Conservation (phyloP, 2,329 filamentous ascomycete genomes). For the Cytospora piceicola region DNA sequence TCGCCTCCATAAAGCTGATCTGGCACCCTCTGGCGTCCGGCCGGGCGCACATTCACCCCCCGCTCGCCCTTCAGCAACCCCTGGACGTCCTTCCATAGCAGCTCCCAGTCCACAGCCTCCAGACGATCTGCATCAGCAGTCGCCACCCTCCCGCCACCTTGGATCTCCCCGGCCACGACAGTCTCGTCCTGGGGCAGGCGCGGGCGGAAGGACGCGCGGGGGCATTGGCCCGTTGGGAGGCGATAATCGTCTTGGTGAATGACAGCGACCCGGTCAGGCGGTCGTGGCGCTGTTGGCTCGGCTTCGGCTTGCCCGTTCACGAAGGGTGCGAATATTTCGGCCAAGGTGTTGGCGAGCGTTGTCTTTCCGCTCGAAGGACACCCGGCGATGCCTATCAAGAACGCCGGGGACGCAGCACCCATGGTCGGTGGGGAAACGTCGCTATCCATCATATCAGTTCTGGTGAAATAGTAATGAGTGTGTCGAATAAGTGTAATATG, state of each 20-base stretch:
- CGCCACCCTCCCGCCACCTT: neutral
- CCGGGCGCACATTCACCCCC: neutral
- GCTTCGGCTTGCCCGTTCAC: neutral
- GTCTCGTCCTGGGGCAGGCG: neutral
- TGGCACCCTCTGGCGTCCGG: neutral
- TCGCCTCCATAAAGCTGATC: neutral
- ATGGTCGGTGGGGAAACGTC: constrained; percentile 1
- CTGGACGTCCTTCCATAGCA: neutral
- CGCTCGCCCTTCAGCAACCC: neutral
- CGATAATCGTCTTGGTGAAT: neutral
- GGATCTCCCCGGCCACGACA: neutral
- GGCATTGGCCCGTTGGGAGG: neutral
- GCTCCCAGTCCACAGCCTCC: neutral
- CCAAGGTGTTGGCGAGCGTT: constrained; percentile 32
- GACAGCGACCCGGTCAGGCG: neutral
- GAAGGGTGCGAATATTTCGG: constrained; percentile 26
- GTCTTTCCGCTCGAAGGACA: constrained; percentile 35
- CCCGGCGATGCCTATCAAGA: constrained; percentile 34
- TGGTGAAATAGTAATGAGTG: neutral
- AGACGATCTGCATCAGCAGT: neutral
- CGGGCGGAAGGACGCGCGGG: neutral
- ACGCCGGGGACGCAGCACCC: constrained; percentile 19
- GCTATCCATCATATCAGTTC: neutral
- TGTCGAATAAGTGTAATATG: neutral
- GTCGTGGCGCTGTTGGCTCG: neutral